Conservation (phyloP, 2,329 filamentous ascomycete genomes). For the Cercospora sojina region DNA sequence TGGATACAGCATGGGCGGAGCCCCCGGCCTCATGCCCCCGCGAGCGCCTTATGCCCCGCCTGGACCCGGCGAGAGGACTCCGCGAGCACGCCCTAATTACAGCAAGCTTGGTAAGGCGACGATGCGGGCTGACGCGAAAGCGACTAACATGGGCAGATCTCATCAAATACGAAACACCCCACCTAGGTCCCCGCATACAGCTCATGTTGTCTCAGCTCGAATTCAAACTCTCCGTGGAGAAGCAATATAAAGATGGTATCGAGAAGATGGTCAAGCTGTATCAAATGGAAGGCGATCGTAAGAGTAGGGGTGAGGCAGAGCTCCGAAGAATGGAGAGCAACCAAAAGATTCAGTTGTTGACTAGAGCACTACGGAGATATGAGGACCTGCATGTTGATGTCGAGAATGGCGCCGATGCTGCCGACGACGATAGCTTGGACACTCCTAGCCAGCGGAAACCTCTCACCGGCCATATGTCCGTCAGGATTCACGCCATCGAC, state of each 20-base stretch:
- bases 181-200: slow-evolving; percentile 94
- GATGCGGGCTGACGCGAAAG: not conserved
- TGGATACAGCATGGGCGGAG: slow-evolving; percentile 61
- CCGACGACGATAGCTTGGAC: slow-evolving; percentile 94
- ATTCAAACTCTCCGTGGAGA: slow-evolving; percentile 98
- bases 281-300: slow-evolving; percentile 93
- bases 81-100: slow-evolving; percentile 82
- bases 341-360: slow-evolving; percentile 93
- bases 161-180: slow-evolving; percentile 96
- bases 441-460: slow-evolving; percentile 93
- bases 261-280: slow-evolving; percentile 99
- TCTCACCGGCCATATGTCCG: slow-evolving; percentile 83
- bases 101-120: slow-evolving; percentile 80
- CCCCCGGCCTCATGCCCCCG: slow-evolving; percentile 74
- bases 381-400: slow-evolving; percentile 96
- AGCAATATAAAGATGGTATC: slow-evolving; percentile 97
- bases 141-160: slow-evolving; percentile 62
- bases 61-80: slow-evolving; percentile 64
- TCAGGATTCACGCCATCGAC: slow-evolving; percentile 83
- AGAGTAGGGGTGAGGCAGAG: slow-evolving; percentile 91
- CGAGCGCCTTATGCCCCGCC: slow-evolving; percentile 75
- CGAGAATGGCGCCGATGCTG: slow-evolving; percentile 36
- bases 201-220: slow-evolving; percentile 98
- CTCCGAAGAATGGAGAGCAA: slow-evolving; percentile 89
- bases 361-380: slow-evolving; percentile 94